Conservation (phyloP, 2,329 filamentous ascomycete species). For the Falciphora oryzae region DNA sequence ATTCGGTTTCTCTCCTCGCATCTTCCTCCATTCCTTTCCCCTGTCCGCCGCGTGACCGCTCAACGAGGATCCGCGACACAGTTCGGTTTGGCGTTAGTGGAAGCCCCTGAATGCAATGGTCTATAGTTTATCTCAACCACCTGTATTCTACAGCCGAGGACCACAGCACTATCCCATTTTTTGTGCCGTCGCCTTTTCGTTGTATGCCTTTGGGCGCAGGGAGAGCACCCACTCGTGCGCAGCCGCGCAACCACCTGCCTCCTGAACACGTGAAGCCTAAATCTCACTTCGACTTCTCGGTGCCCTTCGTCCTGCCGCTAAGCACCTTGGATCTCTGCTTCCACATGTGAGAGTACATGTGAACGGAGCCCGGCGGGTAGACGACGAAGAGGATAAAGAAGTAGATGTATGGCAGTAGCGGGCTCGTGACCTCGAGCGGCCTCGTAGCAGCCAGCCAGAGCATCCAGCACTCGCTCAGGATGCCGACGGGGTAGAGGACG, state of each 20-base stretch:
- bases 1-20: not conserved
- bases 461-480: conserved; percentile 78
- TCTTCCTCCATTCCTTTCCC: not conserved
- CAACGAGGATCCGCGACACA: not conserved
- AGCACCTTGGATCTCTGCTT: conserved; percentile 76
- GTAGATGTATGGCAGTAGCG: conserved; percentile 41
- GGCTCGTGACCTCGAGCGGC: conserved; percentile 47
- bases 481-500: conserved; percentile 86
- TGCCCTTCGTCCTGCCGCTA: conserved; percentile 45
- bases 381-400: conserved; percentile 17
- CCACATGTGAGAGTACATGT: conserved; percentile 95
- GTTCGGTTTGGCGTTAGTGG: not conserved
- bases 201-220: not conserved
- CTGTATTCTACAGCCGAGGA: not conserved
- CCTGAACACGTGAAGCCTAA: not conserved
- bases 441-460: conserved; percentile 61
- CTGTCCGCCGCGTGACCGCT: not conserved
- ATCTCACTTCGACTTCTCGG: conserved; percentile 34
- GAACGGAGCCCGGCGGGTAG: conserved; percentile 55
- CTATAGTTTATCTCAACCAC: not conserved
- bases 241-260: not conserved
- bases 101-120: not conserved
- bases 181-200: not conserved
- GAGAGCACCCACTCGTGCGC: not conserved
- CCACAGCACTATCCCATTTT: not conserved